These are phyloP conservation scores for Paramecium sonneborni DNA, from an alignment of 73 alveolate genomes.

Conservation along the genomic window DNA sequence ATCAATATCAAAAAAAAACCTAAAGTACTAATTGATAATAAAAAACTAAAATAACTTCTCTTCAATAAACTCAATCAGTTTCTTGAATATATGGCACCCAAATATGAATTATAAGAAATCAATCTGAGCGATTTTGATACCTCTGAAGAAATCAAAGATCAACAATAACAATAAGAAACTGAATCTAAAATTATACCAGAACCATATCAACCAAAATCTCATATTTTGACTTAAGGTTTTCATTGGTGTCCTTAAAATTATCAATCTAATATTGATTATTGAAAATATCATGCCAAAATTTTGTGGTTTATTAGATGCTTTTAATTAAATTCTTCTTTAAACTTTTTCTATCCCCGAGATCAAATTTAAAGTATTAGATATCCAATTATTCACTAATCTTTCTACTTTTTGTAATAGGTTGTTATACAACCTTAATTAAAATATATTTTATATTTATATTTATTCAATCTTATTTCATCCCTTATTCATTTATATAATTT, in stretches of 20 bases:
- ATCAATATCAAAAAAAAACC: background rate
- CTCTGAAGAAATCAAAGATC: background rate
- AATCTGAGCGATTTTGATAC: background rate
- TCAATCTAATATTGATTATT: background rate
- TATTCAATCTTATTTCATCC: no score
- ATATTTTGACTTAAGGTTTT: background rate
- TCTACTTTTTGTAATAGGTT: no score
- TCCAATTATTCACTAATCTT: no score
- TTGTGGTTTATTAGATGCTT: background rate
- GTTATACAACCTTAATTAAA: no score
- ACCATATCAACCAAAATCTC: background rate
- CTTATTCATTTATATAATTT: no score
- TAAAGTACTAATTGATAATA: background rate
- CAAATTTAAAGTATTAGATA: no score
- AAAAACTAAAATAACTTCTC: background rate
- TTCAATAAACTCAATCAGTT: no score
- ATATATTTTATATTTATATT: no score
- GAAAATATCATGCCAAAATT: background rate
- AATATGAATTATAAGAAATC: conserved; percentile 13
- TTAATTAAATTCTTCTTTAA: background rate
- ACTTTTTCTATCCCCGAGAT: no score
- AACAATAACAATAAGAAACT: background rate
- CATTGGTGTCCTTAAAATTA: conserved; percentile 24
- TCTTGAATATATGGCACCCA: background rate
- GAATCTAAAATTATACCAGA: background rate